phyloP scores from a whole-genome alignment of 139 green algal genomes.

The Dunaliella primolecta region DNA sequence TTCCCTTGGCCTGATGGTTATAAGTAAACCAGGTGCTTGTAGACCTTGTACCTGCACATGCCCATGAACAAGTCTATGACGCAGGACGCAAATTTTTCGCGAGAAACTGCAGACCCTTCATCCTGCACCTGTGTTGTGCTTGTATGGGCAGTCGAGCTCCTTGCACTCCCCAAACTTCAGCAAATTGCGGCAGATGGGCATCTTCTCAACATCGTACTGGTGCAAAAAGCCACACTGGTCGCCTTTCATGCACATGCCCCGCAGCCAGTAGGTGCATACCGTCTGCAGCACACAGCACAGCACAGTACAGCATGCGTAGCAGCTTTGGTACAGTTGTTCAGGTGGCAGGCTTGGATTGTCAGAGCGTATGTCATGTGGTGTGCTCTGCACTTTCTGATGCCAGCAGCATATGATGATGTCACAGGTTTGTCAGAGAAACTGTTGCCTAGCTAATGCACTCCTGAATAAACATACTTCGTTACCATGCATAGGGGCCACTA shows the following conservation, averaged over 20 bases:
- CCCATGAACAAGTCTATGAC: too few relatives aligned
- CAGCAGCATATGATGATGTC: not conserved
- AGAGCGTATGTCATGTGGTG: not conserved
- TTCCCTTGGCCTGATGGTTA: too few relatives aligned
- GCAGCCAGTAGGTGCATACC: slow-evolving; percentile 96
- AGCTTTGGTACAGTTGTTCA: not conserved
- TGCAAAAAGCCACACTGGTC: slow-evolving; percentile 95
- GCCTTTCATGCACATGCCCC: slow-evolving; percentile 95
- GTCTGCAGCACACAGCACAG: slow-evolving; percentile 61
- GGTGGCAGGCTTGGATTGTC: not conserved
- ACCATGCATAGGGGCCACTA: too few relatives aligned
- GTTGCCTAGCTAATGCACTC: not conserved
- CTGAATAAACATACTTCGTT: too few relatives aligned
- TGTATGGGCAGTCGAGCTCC: slow-evolving; percentile 89
- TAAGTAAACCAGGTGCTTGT: too few relatives aligned
- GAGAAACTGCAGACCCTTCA: too few relatives aligned
- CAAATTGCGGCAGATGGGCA: slow-evolving; percentile 46
- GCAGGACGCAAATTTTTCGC: too few relatives aligned
- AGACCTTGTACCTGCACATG: too few relatives aligned
- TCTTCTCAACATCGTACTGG: slow-evolving; percentile 71
- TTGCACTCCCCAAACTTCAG: slow-evolving; percentile 87
- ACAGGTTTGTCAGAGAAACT: not conserved
- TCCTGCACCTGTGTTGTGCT: slow-evolving; percentile 88
- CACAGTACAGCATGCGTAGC: not conserved
- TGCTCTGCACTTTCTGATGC: not conserved